A percentile compares a stretch with the other conserved stretches of the same genome.
phyloP scores from a whole-genome alignment of 257 asterid species.

The Salvia miltiorrhiza region DNA sequence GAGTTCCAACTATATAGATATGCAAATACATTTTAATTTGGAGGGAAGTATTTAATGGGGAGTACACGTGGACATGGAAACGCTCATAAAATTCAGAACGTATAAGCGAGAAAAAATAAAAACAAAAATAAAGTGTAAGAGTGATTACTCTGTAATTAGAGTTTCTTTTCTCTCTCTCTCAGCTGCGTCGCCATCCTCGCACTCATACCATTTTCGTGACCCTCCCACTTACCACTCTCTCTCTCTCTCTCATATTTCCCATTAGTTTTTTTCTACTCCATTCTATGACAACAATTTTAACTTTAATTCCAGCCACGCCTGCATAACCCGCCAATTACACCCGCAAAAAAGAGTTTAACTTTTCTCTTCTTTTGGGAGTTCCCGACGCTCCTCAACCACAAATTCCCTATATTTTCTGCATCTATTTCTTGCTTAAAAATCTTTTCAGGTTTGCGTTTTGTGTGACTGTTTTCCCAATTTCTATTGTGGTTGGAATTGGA shows the following conservation, averaged over 20 bases:
- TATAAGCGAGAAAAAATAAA: background rate
- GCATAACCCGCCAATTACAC: constrained; percentile 30
- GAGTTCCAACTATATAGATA: too few species aligned
- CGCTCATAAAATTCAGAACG: background rate
- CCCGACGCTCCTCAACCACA: constrained; percentile 23
- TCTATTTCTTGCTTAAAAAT: background rate
- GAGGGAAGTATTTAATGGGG: background rate
- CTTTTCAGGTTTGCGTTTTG: constrained; percentile 5
- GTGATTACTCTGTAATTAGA: background rate
- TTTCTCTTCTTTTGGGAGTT: background rate
- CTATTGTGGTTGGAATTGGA: constrained; percentile 16
- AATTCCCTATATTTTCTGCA: constrained; percentile 10
- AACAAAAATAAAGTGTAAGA: too few species aligned
- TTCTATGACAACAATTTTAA: background rate
- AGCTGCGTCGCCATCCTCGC: constrained; percentile 27
- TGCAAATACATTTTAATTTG: background rate
- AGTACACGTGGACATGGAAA: constrained; percentile 19
- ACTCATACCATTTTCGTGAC: constrained; percentile 52
- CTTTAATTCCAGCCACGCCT: constrained; percentile 20
- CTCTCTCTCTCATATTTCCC: background rate
- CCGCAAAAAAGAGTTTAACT: constrained; percentile 2
- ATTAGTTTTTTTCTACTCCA: background rate
- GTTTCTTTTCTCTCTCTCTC: constrained; percentile 20
- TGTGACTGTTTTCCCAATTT: background rate
- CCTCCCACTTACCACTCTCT: constrained; percentile 35